Evolutionary conservation across 2,329 filamentous ascomycete species (phyloP), one percentile per base, ranked within the genome.

Genomic region (Penicillium sp.): DNA sequence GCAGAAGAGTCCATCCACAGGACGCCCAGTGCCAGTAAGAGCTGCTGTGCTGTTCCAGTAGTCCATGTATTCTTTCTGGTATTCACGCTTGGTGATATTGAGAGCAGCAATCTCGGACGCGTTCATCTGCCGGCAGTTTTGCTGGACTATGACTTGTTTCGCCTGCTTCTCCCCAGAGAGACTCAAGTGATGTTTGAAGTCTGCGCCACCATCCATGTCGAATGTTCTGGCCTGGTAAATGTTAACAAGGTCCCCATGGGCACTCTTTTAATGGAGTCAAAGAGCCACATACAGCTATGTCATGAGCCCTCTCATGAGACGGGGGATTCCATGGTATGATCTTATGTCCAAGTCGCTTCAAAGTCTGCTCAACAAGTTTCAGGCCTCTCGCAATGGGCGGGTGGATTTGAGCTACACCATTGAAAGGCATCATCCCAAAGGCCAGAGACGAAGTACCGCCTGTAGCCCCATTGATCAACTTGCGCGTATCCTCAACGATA

Each of bases 271-370:
- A 1, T 4, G 4, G 33, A 12, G n/a, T 16, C 9, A 7, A n/a
- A 6, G 6, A 2, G 7, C 3, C 3, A 70, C 72, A 58, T 73
- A 76, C 70, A 38, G 73, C 70, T 36, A 81, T 62, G 6, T 73
- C 69, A 6, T 57, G 54, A 1, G 74, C 73, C 23, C 59, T 64
- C 2, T 54, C 47, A 58, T 85, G 82, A 15, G 73, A 69, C 0
- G 81, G 81, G 0, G 83, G 83, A 1, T 76, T 71, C 84, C 84
- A 86, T 16, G 80, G 74, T 13, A 86, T 77, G n/a, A 83, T 72
- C 52, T 68, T 79, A 59, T 86, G 83, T 0, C 84, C 83, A 2
- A 79, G 72, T 6, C 72, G 74, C 57, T 73, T 66, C n/a, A 83
- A 57, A 0, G 76, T 75, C 45, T 79, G 70, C 5, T 77, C 77